Base-by-base conservation (phyloP, 352 stramenopile species). In the Phytopythium boreale region DNA sequence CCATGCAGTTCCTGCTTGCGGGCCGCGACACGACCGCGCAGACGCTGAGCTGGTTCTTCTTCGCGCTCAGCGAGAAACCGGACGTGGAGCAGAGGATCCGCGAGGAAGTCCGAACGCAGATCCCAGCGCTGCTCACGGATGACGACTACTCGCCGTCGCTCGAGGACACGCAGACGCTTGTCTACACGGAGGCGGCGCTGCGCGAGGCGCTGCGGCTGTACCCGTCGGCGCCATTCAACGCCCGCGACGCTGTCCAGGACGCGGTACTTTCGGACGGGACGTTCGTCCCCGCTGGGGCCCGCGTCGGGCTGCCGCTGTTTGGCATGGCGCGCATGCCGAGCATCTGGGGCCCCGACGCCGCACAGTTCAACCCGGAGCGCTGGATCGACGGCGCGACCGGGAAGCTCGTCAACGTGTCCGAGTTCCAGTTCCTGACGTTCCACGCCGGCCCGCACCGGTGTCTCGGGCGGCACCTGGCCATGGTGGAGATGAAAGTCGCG, bases 401-500 rank as follows among this genome's bases (percentile, higher is more conserved):
- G 19, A 78, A 77, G 46, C 53, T 72, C 14, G 27, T 61, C 14
- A 52, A 22, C 56, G 51, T 76, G 9, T 83, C 76, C 10, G 26
- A 67, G 20, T 91, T 70, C 70, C 61, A 89, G 52, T 89, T 84
- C 63, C 58, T 70, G 4, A 52, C 77, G 2, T 93, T 93, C 66
- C 74, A 85, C 58, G 80, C 72, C 15, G 84, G 82, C 9, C 76
- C 72, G 34, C 67, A 82, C 29, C 61, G 66, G 46, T 90, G 84
- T 52, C 67, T 88, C 0, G 84, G 82, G 14, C 81, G 75, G 52
- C 68, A 75, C 24, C 15, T 93, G 20, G 75, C 82, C 20, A 69
- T 89, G 66, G 37, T 89, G 2, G 77, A 90, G 64, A 82, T 87
- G 62, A 87, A 88, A 49, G 71, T 85, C 5, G 63, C 78, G 22